phyloP scores from a whole-genome alignment of 129 eudicot species.

The Oenanthe sinensis region DNA sequence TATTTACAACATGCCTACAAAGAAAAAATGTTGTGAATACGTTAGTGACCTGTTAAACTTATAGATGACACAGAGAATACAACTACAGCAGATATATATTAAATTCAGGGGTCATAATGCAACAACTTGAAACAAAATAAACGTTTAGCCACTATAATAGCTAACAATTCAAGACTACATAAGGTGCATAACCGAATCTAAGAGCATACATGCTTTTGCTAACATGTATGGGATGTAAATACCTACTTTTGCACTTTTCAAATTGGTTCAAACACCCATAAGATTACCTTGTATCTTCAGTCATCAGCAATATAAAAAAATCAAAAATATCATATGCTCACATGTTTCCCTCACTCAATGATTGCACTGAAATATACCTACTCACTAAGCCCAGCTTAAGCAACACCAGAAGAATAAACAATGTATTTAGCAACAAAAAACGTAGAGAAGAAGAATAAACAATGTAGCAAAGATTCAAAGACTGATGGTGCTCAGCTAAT shows the following conservation, averaged over 20 bases:
- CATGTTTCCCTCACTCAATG: too few relatives aligned
- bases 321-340: neutral
- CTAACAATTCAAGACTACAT: neutral
- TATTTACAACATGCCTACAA: slow-evolving; percentile 78
- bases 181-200: too few relatives aligned
- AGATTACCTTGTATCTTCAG: neutral
- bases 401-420: neutral
- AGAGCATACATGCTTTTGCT: neutral
- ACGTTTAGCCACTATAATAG: too few relatives aligned
- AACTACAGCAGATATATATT: neutral
- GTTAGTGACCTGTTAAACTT: neutral
- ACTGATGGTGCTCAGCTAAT: too few relatives aligned
- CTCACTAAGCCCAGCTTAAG: neutral
- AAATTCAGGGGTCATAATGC: neutral
- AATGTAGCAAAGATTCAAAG: too few relatives aligned
- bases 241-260: neutral
- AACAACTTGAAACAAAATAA: neutral
- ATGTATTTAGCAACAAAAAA: neutral
- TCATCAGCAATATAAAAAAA: too few relatives aligned
- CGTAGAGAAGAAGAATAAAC: too few relatives aligned
- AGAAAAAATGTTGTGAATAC: neutral
- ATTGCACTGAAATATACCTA: too few relatives aligned
- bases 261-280: neutral
- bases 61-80: neutral
- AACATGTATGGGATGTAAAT: neutral